Evolutionary conservation across 2,329 filamentous ascomycete species (phyloP), one percentile per base, ranked within the genome.

Genomic region (Furcasterigmium furcatum): DNA sequence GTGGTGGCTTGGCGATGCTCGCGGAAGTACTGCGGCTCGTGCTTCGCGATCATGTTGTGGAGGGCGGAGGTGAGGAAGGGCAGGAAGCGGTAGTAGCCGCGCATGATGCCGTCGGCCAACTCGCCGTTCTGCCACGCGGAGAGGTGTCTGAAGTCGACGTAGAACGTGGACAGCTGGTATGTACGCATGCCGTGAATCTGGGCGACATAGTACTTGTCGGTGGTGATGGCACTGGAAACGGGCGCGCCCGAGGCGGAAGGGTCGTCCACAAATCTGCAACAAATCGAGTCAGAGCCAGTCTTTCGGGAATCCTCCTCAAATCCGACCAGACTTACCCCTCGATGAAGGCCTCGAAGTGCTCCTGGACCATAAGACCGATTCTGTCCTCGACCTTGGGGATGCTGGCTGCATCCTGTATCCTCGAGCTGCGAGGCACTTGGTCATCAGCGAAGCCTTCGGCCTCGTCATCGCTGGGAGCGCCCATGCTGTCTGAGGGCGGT

Each of bases 71-170:
- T 90, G 58, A 99, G 80, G 64, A 94, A 99, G 3, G 94, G 94
- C 20, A 95, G 77, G 63, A 96, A 96, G 55, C 94, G 88, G 67
- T 96, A 97, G 73, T 96, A 97, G 60, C 95, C 87, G 57, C 84
- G 85, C 54, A 91, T 86, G 51, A 97, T 87, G 42, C 90, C 92
- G 50, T 89, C 85, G 35, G 92, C 90, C 43, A 99, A 73, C 47
- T 87, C 84, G 44, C 87, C 88, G 55, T 91, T 87, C 57, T 87
- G 84, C 64, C 85, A 86, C 29, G 82, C 78, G 46, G 84, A 79
- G 24, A 99, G 73, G 65, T 99, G 94, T 54, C 84, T 88, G 16
- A 36, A 94, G 68, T 95, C 89, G 59, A 95, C 80, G 62, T 94
- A 95, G 47, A 94, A 82, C 6, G 88, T 94, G 2, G 88, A 92